These are phyloP conservation scores for Straminergon stramineum DNA, from an alignment of 225 moss, liverwort and hornwort genomes.

Conservation along the genomic window DNA sequence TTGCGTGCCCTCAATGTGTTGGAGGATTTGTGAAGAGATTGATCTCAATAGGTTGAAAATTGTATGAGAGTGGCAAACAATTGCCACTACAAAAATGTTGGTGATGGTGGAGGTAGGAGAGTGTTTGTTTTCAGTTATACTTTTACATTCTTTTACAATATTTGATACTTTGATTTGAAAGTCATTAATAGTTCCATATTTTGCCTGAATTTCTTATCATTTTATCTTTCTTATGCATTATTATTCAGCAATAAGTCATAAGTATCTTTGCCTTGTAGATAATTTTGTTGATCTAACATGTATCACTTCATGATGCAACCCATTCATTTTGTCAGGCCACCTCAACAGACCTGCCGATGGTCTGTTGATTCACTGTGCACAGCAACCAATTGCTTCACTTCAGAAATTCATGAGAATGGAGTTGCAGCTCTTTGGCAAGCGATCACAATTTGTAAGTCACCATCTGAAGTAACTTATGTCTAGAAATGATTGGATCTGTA, in stretches of 20 bases:
- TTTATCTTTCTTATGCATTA: too few relatives aligned
- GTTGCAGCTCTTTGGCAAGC: neutral
- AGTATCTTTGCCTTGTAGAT: neutral
- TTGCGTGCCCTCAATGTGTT: accelerated
- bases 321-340: too few relatives aligned
- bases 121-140: accelerated
- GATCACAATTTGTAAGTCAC: neutral
- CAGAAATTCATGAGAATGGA: neutral
- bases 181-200: neutral
- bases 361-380: neutral
- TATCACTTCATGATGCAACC: neutral
- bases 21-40: accelerated
- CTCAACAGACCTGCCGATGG: neutral
- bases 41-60: neutral
- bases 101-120: too few relatives aligned
- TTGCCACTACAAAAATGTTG: accelerated
- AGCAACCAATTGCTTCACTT: neutral
- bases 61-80: accelerated
- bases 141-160: neutral
- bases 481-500: neutral
- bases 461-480: neutral
- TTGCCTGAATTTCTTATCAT: neutral
- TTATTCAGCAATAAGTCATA: neutral
- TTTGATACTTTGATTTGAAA: neutral
- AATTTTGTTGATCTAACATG: neutral